Conservation (phyloP, 2,329 filamentous ascomycete species). For the Claviceps monticola region DNA sequence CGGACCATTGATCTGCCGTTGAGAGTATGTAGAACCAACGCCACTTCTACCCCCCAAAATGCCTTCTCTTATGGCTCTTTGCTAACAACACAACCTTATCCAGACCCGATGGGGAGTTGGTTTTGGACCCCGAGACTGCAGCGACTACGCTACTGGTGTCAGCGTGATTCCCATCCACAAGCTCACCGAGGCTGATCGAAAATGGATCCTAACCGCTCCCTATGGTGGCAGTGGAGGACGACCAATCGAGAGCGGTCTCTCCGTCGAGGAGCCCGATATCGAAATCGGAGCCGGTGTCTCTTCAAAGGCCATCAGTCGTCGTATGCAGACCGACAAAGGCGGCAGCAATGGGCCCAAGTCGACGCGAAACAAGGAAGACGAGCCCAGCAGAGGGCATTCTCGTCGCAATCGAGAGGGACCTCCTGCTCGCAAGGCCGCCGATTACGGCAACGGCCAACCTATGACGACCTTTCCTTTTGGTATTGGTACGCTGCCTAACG, state of each 20-base stretch:
- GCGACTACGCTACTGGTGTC: conserved; percentile 83
- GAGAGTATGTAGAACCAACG: conserved; percentile 38
- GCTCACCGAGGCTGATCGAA: conserved; percentile 88
- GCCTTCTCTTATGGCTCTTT: not conserved
- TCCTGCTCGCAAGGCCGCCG: conserved; percentile 5
- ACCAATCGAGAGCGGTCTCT: conserved; percentile 66
- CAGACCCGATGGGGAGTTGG: conserved; percentile 95
- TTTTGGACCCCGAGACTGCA: conserved; percentile 92
- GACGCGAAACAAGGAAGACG: conserved; percentile 31
- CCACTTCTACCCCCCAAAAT: not conserved
- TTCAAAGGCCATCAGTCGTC: conserved; percentile 67
- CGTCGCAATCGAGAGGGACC: conserved; percentile 13
- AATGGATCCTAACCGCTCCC: conserved; percentile 92
- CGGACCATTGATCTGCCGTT: conserved; percentile 60
- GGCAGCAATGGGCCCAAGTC: conserved; percentile 52
- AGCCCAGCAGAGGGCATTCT: conserved; percentile 14
- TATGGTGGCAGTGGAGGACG: conserved; percentile 84
- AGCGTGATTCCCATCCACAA: conserved; percentile 87
- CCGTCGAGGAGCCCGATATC: conserved; percentile 94
- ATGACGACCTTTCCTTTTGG: conserved; percentile 23
- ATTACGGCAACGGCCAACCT: conserved; percentile 11
- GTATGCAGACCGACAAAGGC: conserved; percentile 56
- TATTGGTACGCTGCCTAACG: conserved; percentile 25
- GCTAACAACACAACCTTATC: conserved; percentile 6
- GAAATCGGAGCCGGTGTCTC: conserved; percentile 96